phyloP scores from a whole-genome alignment of 768 basidiomycete species.

The Lactarius sanguifluus region DNA sequence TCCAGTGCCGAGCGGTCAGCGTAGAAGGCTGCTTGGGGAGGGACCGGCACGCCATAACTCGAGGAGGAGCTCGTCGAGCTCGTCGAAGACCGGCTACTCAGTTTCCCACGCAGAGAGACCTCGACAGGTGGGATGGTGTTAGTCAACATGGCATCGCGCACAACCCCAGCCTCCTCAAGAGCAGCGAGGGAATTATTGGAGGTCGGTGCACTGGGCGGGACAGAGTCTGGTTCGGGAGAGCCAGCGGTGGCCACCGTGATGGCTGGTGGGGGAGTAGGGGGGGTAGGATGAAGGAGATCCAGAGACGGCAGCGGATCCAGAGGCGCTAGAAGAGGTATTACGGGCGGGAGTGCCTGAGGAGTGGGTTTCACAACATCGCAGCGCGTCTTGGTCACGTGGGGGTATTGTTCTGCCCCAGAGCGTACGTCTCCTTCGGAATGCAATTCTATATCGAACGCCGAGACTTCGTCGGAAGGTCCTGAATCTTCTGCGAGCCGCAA shows the following conservation, averaged over 20 bases:
- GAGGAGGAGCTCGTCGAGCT: constrained; percentile 30
- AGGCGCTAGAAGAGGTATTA: constrained; percentile 19
- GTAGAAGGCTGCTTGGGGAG: constrained; percentile 20
- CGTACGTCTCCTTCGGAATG: constrained; percentile 60
- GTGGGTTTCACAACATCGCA: background rate
- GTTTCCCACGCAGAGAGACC: constrained; percentile 11
- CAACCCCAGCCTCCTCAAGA: background rate
- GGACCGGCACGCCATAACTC: constrained; percentile 28
- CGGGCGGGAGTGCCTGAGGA: constrained; percentile 23
- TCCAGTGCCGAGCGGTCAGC: constrained; percentile 36
- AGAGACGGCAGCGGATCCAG: constrained; percentile 21
- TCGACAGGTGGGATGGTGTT: background rate
- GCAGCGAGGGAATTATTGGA: constrained; percentile 1
- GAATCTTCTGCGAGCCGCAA: constrained; percentile 37
- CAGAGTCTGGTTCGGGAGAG: background rate
- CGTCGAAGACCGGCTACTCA: constrained; percentile 16
- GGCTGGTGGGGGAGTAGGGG: constrained; percentile 3
- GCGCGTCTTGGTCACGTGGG: constrained; percentile 50
- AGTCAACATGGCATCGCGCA: background rate
- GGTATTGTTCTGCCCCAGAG: constrained; percentile 65
- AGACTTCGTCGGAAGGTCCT: constrained; percentile 44
- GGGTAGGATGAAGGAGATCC: constrained; percentile 1
- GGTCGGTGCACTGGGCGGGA: background rate
- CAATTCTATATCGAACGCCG: constrained; percentile 70
- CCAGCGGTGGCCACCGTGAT: background rate